These are phyloP conservation scores for Rosa persica DNA, from an alignment of 306 rosid genomes.

Conservation along the genomic window DNA sequence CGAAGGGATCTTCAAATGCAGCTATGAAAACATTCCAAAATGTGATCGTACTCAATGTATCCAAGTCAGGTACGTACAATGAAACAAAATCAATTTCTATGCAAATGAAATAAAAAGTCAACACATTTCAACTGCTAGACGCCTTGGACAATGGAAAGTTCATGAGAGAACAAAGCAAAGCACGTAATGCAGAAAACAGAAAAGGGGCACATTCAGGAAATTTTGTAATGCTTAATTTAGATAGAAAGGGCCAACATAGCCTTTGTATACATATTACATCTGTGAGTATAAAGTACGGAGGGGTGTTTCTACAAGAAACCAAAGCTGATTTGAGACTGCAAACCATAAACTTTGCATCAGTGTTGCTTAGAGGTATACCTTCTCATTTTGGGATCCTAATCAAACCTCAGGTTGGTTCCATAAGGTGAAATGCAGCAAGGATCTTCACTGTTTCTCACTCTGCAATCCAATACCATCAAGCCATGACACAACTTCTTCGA, in stretches of 20 bases:
- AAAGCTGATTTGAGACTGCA: conserved; percentile 27
- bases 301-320: conserved; percentile 18
- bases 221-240: conserved; percentile 24
- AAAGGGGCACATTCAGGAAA: not conserved
- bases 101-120: not conserved
- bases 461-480: conserved; percentile 58
- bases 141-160: not conserved
- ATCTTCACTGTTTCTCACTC: conserved; percentile 32
- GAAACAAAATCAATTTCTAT: not conserved
- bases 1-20: not conserved
- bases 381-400: conserved; percentile 27
- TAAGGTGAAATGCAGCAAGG: conserved; percentile 12
- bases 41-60: not conserved
- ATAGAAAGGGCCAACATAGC: conserved; percentile 28
- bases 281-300: conserved; percentile 30
- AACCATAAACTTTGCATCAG: conserved; percentile 26
- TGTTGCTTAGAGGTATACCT: conserved; percentile 42
- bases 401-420: conserved; percentile 26
- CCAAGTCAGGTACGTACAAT: not conserved
- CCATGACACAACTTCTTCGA: conserved; percentile 66
- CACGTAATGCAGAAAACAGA: not conserved
- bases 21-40: not conserved
- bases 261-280: conserved; percentile 42
- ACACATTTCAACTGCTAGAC: not conserved
- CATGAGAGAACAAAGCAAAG: conserved; percentile 11